phyloP scores from a whole-genome alignment of 306 rosid genomes.

The Quercus robur region DNA sequence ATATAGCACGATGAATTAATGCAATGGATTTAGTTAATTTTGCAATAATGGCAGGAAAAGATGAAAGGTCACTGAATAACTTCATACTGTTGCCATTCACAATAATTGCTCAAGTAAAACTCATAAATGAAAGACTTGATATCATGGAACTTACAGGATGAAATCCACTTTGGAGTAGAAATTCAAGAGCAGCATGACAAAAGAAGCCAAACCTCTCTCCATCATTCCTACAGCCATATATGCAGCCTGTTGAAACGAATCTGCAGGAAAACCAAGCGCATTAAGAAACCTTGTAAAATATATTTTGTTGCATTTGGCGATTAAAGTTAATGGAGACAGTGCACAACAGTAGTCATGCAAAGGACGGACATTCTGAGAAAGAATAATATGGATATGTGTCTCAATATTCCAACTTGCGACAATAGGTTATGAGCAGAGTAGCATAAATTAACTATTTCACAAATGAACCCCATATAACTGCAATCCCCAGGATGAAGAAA shows the following conservation, averaged over 20 bases:
- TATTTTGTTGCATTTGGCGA: conserved; percentile 13
- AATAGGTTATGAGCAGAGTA: not conserved
- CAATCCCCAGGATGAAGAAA: not conserved
- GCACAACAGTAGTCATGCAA: conserved; percentile 7
- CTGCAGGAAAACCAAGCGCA: conserved; percentile 38
- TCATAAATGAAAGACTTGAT: not conserved
- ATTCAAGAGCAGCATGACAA: conserved; percentile 94
- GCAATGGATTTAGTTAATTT: not conserved
- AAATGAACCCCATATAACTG: not conserved
- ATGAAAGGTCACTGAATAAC: not conserved
- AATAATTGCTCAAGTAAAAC: not conserved
- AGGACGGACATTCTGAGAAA: not conserved
- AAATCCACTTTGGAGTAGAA: conserved; percentile 75
- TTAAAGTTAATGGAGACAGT: conserved; percentile 10
- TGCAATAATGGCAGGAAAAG: not conserved
- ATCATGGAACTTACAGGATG: conserved; percentile 73
- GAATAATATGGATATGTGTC: not conserved
- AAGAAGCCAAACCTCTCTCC: conserved; percentile 90
- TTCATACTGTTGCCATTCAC: not conserved
- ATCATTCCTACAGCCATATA: conserved; percentile 90
- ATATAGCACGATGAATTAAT: not conserved
- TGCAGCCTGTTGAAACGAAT: conserved; percentile 59
- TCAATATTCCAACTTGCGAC: not conserved
- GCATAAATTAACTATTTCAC: not conserved
- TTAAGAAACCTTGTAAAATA: conserved; percentile 12